Evolutionary conservation across 106 monocot species (phyloP).

Genomic region (Dactylorhiza incarnata): DNA sequence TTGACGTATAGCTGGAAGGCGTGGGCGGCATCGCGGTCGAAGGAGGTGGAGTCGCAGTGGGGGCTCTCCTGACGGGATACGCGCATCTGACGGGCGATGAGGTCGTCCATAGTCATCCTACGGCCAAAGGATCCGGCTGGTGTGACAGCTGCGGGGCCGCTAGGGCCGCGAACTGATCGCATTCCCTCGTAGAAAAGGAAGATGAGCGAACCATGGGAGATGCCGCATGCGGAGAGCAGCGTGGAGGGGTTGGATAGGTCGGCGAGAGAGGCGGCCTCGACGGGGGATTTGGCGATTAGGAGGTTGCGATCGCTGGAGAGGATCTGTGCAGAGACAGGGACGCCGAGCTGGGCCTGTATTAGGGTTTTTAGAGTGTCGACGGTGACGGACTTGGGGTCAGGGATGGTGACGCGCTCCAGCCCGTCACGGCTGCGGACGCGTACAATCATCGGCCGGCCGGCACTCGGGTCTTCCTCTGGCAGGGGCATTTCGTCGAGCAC

Average conservation of each 20-base stretch:
- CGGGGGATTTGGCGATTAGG: constrained; percentile 39
- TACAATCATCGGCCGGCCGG: constrained; percentile 53
- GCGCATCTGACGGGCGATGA: constrained; percentile 88
- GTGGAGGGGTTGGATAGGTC: constrained; percentile 17
- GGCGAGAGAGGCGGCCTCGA: constrained; percentile 12
- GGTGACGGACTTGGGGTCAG: constrained; percentile 43
- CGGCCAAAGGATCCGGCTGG: constrained; percentile 72
- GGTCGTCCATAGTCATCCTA: constrained; percentile 96
- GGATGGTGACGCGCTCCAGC: constrained; percentile 69
- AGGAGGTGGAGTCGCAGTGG: constrained; percentile 67
- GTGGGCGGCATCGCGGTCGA: constrained; percentile 75
- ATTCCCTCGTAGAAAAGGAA: constrained; percentile 50
- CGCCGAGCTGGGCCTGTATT: constrained; percentile 69
- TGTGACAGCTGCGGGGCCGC: constrained; percentile 26
- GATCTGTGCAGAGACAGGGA: constrained; percentile 49
- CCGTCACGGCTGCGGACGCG: constrained; percentile 96
- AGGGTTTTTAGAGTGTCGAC: constrained; percentile 44
- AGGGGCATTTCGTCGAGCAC: constrained; percentile 1
- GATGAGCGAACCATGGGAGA: constrained; percentile 74
- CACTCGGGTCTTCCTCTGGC: not conserved
- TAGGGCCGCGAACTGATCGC: constrained; percentile 11
- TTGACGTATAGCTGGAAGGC: constrained; percentile 77
- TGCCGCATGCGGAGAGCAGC: constrained; percentile 45
- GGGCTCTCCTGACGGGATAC: constrained; percentile 73
- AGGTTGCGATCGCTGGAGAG: constrained; percentile 70